Base-by-base conservation (phyloP, 345 rosid genomes). In the Euphorbia peplus region DNA sequence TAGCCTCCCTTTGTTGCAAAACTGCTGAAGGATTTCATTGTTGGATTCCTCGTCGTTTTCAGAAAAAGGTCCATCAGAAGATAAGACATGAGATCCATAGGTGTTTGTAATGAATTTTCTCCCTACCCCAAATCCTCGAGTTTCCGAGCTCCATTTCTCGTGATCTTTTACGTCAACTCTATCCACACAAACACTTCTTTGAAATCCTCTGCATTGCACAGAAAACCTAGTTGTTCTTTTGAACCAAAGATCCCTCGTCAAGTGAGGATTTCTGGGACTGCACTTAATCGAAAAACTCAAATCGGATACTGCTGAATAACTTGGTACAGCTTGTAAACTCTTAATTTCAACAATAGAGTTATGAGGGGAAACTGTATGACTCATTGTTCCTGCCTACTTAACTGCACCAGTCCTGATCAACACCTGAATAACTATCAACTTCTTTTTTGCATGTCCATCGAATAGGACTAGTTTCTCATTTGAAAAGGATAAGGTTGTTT, bases 31-130 rank as follows among this genome's bases (percentile, higher is more conserved):
- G 37, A 88, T 82, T 52, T 75, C 76, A 64, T 90, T 92, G 79
- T 92, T 92, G 32, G 84, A 78, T 65, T 76, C 82, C 75, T 84
- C 80, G 55, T 83, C 76, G 48, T 90, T 92, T 73, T 80, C 83
- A 0, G 77, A 77, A 64, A 81, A 64, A 24, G 80, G 77, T 9
- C 88, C 95, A 74, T 83, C 89, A 11, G 71, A 56, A 41, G 79
- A 64, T 3, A 30, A 42, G 28, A 8, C 29, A 12, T 65, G 71
- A 50, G 79, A 75, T 58, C 69, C 56, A 4, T 60, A 25, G 47
- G 57, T 83, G 73, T 71, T 73, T 8, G 64, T 56, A 61, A 29
- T 76, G 19, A 53, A 67, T 63, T 76, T 74, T 69, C 65, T 72
- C 35, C 63, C 81, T 24, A 29, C 52, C 54, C 60, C 68, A 25